Conservation (phyloP, 768 basidiomycete genomes). For the Mrakia gelida region DNA sequence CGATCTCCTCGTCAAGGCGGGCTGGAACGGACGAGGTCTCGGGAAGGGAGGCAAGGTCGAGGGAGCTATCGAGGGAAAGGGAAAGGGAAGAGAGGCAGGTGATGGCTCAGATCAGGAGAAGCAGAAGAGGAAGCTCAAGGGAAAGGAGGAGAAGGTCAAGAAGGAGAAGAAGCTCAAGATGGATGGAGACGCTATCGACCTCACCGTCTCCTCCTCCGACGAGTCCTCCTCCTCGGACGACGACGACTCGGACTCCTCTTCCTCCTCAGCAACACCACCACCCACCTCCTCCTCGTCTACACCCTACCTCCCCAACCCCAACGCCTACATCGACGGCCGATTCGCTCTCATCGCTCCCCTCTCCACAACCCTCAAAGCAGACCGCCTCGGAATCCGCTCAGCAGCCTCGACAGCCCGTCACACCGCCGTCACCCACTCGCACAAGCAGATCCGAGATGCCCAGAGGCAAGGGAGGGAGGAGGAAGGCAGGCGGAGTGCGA, state of each 20-base stretch:
- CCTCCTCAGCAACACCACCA: neutral
- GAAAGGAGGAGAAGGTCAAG: neutral
- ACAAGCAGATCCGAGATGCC: slow-evolving; percentile 1
- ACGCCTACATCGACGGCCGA: slow-evolving; percentile 2
- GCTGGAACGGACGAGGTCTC: neutral
- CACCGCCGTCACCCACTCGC: neutral
- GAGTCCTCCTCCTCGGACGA: neutral
- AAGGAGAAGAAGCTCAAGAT: slow-evolving; percentile 1
- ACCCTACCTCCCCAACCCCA: neutral
- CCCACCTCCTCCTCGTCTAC: neutral
- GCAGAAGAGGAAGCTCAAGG: neutral
- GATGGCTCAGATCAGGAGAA: neutral
- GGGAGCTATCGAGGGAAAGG: neutral
- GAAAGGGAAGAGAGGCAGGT: neutral
- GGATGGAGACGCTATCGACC: neutral
- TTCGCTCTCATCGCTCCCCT: slow-evolving; percentile 12
- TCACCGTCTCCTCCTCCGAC: neutral
- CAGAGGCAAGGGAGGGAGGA: neutral
- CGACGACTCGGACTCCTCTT: neutral
- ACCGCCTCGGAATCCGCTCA: slow-evolving; percentile 1
- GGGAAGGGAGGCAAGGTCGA: neutral
- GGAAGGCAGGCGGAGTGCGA: neutral
- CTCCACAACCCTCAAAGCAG: slow-evolving; percentile 12
- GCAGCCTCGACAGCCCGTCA: neutral
- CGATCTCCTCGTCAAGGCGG: slow-evolving; percentile 1